These are phyloP conservation scores for Reutealis trisperma DNA, from an alignment of 345 rosid species.

Conservation along the genomic window DNA sequence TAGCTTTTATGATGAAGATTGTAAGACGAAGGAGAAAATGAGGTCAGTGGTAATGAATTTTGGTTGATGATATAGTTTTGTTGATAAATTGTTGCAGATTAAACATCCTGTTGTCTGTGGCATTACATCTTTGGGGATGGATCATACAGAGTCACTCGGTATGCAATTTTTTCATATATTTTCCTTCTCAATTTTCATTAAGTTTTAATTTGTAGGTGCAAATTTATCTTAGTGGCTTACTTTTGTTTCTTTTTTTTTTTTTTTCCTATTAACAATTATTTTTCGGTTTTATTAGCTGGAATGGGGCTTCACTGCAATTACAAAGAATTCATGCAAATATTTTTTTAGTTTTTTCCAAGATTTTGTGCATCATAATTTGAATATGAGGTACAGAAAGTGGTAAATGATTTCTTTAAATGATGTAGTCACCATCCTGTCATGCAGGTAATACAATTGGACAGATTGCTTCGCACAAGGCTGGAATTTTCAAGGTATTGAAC, in stretches of 20 bases:
- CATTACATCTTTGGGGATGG: constrained; percentile 83
- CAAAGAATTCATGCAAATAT: neutral
- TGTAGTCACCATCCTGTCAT: constrained; percentile 21
- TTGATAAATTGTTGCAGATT: constrained; percentile 52
- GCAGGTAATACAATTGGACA: constrained; percentile 71
- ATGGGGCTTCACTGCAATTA: neutral
- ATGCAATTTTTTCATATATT: constrained; percentile 14
- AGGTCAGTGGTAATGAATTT: neutral
- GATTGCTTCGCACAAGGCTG: constrained; percentile 89
- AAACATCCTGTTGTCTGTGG: constrained; percentile 86
- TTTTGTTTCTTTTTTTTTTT: neutral
- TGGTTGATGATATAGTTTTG: constrained; percentile 5
- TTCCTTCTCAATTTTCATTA: constrained; percentile 6
- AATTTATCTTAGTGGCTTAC: neutral
- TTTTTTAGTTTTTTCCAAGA: neutral
- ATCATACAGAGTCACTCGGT: constrained; percentile 79
- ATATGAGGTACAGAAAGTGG: constrained; percentile 1
- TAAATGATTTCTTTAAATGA: constrained; percentile 15
- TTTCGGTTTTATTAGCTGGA: neutral
- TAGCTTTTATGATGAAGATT: neutral
- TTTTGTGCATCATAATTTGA: neutral
- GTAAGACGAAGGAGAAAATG: neutral
- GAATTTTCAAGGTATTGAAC: constrained; percentile 80
- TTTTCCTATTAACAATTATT: neutral
- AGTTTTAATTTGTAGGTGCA: neutral